Evolutionary conservation across 768 basidiomycete species (phyloP), one percentile per base, ranked within the genome.

Genomic region (Pulveroboletus ravenelii): DNA sequence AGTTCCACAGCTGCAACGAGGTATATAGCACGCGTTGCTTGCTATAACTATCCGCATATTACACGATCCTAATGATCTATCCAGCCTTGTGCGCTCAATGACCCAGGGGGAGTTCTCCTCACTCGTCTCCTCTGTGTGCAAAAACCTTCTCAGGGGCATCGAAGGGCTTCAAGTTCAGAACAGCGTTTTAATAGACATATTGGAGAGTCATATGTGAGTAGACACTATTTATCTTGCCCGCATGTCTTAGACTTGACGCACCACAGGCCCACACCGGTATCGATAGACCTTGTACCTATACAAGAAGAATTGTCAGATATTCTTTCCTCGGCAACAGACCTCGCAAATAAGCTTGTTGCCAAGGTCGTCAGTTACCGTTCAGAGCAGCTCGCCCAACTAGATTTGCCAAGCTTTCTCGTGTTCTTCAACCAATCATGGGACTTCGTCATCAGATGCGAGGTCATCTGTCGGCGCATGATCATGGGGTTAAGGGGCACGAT

Each of bases 391-490:
- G 77, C 87, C 0, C 70, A 77, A 12, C 77, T 98, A 20, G 74
- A 81, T 20, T 70, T 97, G 31, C 70, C 76, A 4, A 81, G 85
- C 40, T 98, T 98, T 70, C 72, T 90, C 31, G 77, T 74, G 10
- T 75, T 97, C 50, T 95, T 94, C 74, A 84, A 86, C 48, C 78
- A 81, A 57, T 84, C 88, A 2, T 97, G 95, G 95, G 70, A 77
- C 23, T 98, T 98, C 58, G 92, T 98, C 9, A 78, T 96, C 23
- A 77, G 76, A 56, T 92, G 89, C 62, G 95, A 99, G 65, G 80
- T 84, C 27, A 74, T 96, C 27, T 90, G 87, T 55, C 78, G 84
- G 47, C 76, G 86, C 57, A 97, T 98, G 92, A 93, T 97, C 51
- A 90, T 97, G 49, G 87, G 91, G 6, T 72, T 98, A 30, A 74